Percentiles rank a stretch among this genome's conserved stretches.
Conservation (phyloP, 1,139 yeast genomes). For the Eremothecium coryli region DNA sequence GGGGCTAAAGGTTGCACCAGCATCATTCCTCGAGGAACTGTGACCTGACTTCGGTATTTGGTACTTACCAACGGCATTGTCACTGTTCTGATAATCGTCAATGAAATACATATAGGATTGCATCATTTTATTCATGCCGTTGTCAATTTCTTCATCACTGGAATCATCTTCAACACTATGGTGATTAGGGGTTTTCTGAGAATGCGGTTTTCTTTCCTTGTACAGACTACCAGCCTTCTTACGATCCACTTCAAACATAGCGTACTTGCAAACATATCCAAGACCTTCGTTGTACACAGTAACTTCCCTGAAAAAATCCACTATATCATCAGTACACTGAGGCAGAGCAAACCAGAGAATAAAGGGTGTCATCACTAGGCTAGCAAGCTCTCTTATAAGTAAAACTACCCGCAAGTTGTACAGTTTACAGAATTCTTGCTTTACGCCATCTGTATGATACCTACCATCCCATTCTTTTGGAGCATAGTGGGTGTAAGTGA, state of each 20-base stretch:
- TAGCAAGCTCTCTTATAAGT: conserved; percentile 68
- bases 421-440: conserved; percentile 68
- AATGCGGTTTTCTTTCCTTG: not conserved
- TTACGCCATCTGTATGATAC: conserved; percentile 74
- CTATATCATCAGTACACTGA: conserved; percentile 57
- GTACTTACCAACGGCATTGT: conserved; percentile 31
- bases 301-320: conserved; percentile 84
- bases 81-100: conserved; percentile 61
- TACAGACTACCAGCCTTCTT: conserved; percentile 26
- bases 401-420: conserved; percentile 67
- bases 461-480: conserved; percentile 82
- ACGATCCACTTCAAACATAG: conserved; percentile 76
- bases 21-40: not conserved
- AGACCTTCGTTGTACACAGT: conserved; percentile 88
- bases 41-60: conserved; percentile 20
- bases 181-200: conserved; percentile 8
- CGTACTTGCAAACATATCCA: conserved; percentile 90
- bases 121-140: conserved; percentile 81
- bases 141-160: conserved; percentile 37
- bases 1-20: conserved; percentile 7
- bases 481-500: conserved; percentile 80
- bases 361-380: conserved; percentile 78
- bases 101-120: conserved; percentile 80
- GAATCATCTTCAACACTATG: conserved; percentile 20
- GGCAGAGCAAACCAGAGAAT: conserved; percentile 79